phyloP scores from a whole-genome alignment of 192 early-diverging fungal genomes.

The Radiomyces spectabilis region DNA sequence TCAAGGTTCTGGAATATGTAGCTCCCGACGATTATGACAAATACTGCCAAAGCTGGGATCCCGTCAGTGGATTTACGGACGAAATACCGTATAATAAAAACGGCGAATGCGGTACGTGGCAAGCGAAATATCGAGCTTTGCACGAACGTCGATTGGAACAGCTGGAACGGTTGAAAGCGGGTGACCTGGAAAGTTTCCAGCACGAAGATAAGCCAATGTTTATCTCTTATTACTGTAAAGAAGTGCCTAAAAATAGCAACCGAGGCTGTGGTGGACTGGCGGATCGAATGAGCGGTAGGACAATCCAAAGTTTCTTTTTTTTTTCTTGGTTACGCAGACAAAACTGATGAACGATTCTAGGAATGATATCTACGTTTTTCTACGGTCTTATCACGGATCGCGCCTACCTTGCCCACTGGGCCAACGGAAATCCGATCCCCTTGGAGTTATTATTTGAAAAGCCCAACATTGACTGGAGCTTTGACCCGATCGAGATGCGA shows the following conservation, averaged over 20 bases:
- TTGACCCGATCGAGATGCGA: conserved; percentile 17
- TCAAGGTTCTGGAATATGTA: conserved; percentile 5
- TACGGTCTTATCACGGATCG: conserved; percentile 32
- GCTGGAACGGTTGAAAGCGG: conserved; percentile 12
- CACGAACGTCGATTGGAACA: conserved; percentile 20
- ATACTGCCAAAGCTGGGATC: conserved; percentile 11
- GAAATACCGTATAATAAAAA: neutral
- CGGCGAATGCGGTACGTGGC: conserved; percentile 35
- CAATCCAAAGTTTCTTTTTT: neutral
- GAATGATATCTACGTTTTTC: conserved; percentile 40
- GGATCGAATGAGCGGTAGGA: conserved; percentile 36
- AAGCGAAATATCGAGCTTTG: conserved; percentile 25
- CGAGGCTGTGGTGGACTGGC: conserved; percentile 41
- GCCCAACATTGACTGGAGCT: conserved; percentile 34
- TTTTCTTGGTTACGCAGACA: too few relatives aligned
- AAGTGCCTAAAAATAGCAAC: conserved; percentile 19
- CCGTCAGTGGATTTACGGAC: neutral
- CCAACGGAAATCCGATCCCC: conserved; percentile 24
- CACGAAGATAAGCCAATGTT: conserved; percentile 16
- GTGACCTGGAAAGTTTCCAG: conserved; percentile 4
- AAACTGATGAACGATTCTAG: conserved; percentile 5
- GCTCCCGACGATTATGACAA: neutral
- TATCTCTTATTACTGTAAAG: conserved; percentile 30
- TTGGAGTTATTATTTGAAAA: conserved; percentile 30
- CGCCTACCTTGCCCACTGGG: conserved; percentile 34